Evolutionary conservation across 768 basidiomycete genomes (phyloP).

Genomic region (Boletus vinaceobasis): DNA sequence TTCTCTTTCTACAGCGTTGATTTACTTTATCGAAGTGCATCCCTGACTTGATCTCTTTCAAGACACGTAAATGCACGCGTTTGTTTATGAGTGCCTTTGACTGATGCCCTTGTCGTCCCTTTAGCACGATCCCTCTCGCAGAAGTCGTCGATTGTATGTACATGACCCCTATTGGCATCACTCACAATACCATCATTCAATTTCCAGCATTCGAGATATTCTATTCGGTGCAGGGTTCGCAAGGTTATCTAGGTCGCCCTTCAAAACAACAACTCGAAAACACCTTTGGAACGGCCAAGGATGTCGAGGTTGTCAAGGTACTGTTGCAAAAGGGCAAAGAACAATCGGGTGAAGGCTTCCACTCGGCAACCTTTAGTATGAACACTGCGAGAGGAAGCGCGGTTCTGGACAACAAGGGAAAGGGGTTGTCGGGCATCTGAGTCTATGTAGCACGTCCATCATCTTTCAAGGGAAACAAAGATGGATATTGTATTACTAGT

Average conservation of each 20-base stretch:
- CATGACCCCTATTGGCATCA: background rate
- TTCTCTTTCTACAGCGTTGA: background rate
- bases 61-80: conserved; percentile 60
- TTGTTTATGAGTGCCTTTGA: conserved; percentile 3
- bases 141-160: conserved; percentile 78
- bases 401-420: conserved; percentile 39
- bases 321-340: conserved; percentile 65
- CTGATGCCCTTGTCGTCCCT: conserved; percentile 5
- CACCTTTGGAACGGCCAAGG: conserved; percentile 61
- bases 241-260: conserved; percentile 69
- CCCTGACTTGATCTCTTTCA: conserved; percentile 14
- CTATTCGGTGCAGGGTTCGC: conserved; percentile 67
- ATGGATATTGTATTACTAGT: conserved; percentile 17
- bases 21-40: conserved; percentile 5
- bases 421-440: conserved; percentile 37
- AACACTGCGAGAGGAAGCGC: conserved; percentile 35
- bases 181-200: background rate
- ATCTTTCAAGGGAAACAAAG: background rate
- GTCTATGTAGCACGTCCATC: background rate
- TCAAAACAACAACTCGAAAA: conserved; percentile 85
- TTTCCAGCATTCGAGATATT: conserved; percentile 66
- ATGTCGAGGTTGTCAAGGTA: conserved; percentile 55
- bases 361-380: conserved; percentile 11
- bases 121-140: conserved; percentile 65
- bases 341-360: conserved; percentile 49